Base-by-base conservation (phyloP, 345 rosid genomes). In the Camelina hispida region DNA sequence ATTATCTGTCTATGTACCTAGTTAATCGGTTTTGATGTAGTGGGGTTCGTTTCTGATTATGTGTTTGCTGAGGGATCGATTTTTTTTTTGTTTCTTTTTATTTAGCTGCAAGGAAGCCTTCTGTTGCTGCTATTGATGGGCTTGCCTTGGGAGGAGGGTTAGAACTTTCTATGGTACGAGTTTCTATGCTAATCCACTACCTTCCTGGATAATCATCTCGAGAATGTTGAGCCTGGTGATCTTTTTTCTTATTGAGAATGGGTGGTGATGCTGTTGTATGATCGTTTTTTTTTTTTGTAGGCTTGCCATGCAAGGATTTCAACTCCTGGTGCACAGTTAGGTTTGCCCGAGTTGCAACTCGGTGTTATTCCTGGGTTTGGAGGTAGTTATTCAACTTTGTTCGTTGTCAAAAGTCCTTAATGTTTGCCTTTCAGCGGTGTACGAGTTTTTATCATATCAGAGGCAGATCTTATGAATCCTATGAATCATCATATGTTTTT, bases 61-160 rank as follows among this genome's bases (percentile, higher is more conserved):
- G 12, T 53, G 18, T 32, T 28, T 58, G 15, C 70, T 73, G 73
- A 74, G 55, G 58, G 56, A 28, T 17, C 6, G 18, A 38, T 54
- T 68, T 62, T 20, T 20, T 20, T n/a, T n/a, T 71, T 66, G 2
- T 76, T 34, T 34, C 16, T 71, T 80, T 82, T 50, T 59, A 59
- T 79, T 69, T 83, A 95, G 98, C 87, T 79, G 91, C 91, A 7
- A 85, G 77, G 81, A 96, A 96, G 81, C 99, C 98, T 50, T 85
- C 97, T 8, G 96, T 96, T 22, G 99, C 99, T 85, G 99, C 99
- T 61, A 89, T 96, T 75, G 97, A 96, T 38, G 99, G 99, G 22
- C 93, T 93, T 69, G 97, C 99, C 74, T 84, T 96, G 71, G 99
- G 99, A 73, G 99, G 99, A 79, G 99, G 99, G 40, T 82, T 96